phyloP scores from a whole-genome alignment of 2,329 filamentous ascomycete species.

The Fusarium sp. region DNA sequence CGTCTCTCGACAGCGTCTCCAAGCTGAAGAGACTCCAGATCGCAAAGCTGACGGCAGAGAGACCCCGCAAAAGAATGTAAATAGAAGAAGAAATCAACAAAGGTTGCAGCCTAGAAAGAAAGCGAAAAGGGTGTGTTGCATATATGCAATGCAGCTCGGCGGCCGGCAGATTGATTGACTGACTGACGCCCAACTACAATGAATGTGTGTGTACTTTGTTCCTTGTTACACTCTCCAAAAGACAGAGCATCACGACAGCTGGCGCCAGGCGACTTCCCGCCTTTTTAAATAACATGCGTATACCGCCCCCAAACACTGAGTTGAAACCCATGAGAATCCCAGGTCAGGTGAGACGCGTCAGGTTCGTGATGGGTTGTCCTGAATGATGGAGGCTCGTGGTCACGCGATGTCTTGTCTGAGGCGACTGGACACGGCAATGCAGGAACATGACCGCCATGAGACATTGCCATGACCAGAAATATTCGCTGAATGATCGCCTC shows the following conservation, averaged over 20 bases:
- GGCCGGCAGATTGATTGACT: slow-evolving; percentile 9
- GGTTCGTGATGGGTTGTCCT: slow-evolving; percentile 35
- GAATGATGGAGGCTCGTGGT: slow-evolving; percentile 27
- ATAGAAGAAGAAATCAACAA: neutral
- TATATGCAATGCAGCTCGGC: slow-evolving; percentile 23
- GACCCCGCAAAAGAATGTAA: neutral
- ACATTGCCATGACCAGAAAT: slow-evolving; percentile 31
- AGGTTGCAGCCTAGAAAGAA: neutral
- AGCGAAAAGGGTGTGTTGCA: slow-evolving; percentile 22
- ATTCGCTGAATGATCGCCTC: slow-evolving; percentile 25
- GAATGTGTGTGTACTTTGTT: neutral
- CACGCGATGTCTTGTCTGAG: slow-evolving; percentile 22
- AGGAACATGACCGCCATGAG: slow-evolving; percentile 39
- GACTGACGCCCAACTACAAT: slow-evolving; percentile 3
- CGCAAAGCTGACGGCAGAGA: neutral
- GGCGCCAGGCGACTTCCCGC: neutral
- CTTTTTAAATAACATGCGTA: slow-evolving; percentile 25
- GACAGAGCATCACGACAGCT: slow-evolving; percentile 13
- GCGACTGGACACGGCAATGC: slow-evolving; percentile 22
- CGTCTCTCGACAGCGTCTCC: slow-evolving; percentile 28
- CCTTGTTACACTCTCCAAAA: slow-evolving; percentile 17
- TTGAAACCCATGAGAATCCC: slow-evolving; percentile 5
- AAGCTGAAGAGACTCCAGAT: slow-evolving; percentile 25
- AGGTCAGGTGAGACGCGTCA: slow-evolving; percentile 39
- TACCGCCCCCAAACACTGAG: neutral